Percentiles rank a stretch among this genome's conserved stretches.
Conservation (phyloP, 306 rosid species). For the Sesbania bispinosa region DNA sequence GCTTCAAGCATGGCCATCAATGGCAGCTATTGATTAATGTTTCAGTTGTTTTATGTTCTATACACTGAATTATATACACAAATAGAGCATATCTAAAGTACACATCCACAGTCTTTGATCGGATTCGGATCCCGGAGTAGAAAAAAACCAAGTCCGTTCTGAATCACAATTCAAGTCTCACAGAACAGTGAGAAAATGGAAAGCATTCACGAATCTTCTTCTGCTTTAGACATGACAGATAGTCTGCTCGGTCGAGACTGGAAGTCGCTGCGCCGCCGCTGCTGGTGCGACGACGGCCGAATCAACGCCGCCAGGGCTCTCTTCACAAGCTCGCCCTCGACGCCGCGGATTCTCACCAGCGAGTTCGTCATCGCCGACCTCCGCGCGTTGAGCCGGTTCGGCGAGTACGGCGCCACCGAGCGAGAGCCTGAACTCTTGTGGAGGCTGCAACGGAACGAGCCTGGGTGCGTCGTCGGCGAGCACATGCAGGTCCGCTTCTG, state of each 20-base stretch:
- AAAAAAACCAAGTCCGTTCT: too few relatives aligned
- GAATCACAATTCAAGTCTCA: not conserved
- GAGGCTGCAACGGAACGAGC: slow-evolving; percentile 77
- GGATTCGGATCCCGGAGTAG: too few relatives aligned
- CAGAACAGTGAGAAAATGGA: not conserved
- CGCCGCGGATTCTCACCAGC: slow-evolving; percentile 63
- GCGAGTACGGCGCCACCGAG: slow-evolving; percentile 40
- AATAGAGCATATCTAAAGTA: too few relatives aligned
- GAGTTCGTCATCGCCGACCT: slow-evolving; percentile 86
- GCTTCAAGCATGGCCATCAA: too few relatives aligned
- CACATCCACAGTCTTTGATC: too few relatives aligned
- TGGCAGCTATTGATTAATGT: too few relatives aligned
- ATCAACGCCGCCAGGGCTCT: slow-evolving; percentile 64
- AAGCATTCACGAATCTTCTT: not conserved
- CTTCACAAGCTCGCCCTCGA: slow-evolving; percentile 66
- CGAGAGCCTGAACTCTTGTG: slow-evolving; percentile 45
- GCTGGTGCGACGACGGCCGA: slow-evolving; percentile 75
- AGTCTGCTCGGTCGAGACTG: slow-evolving; percentile 59
- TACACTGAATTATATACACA: too few relatives aligned
- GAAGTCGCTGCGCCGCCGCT: slow-evolving; percentile 51
- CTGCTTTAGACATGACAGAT: slow-evolving; percentile 41
- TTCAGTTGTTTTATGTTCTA: too few relatives aligned
- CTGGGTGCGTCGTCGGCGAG: slow-evolving; percentile 75
- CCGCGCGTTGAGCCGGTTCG: slow-evolving; percentile 63
- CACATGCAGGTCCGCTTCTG: slow-evolving; percentile 74